Base-by-base conservation (phyloP, 176 grass and related monocot species). In the Microstegium vimineum region DNA sequence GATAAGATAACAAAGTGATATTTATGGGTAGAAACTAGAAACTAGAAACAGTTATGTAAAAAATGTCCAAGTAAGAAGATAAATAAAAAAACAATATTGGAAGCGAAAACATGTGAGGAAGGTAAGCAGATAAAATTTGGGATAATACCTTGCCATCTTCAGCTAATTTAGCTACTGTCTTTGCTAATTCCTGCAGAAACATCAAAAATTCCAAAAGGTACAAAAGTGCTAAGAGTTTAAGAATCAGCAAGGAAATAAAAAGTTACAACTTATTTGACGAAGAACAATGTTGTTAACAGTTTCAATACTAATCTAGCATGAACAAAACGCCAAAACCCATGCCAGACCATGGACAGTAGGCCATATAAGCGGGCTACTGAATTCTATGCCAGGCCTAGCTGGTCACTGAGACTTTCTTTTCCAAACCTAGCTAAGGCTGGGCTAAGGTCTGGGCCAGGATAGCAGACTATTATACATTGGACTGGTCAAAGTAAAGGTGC, bases 141-240 rank as follows among this genome's bases (percentile, higher is more conserved):
- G 17, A 15, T 5, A 38, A 45, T 93, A 99, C 93, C 93, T 95
- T 99, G 85, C 91, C 93, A 83, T 99, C 96, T 89, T 99, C 96
- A 43, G 96, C 84, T 82, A 95, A 85, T 82, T 95, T 72, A 72
- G 69, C 84, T 59, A 99, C 96, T 71, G 87, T 90, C 84, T 99
- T 99, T 46, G 93, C 40, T 76, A 99, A 86, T 64, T 95, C 91
- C 96, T 99, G 89, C 67, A 87, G 20, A 25, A 32, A 85, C 86
- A 86, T 54, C 38, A 26, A 75, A 22, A 86, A 86, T 27, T 28
- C 75, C 57, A 89, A 25, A 78, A 74, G 34, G 25, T 16, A 43
- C 52, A 2, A 37, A 69, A 73, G 15, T 47, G 25, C 25, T 72
- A 46, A 30, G 3, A 30, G 18, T 27, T 70, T 41, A 41, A 42